Conservation (phyloP, 2,329 filamentous ascomycete genomes). For the Ascosphaera apis region DNA sequence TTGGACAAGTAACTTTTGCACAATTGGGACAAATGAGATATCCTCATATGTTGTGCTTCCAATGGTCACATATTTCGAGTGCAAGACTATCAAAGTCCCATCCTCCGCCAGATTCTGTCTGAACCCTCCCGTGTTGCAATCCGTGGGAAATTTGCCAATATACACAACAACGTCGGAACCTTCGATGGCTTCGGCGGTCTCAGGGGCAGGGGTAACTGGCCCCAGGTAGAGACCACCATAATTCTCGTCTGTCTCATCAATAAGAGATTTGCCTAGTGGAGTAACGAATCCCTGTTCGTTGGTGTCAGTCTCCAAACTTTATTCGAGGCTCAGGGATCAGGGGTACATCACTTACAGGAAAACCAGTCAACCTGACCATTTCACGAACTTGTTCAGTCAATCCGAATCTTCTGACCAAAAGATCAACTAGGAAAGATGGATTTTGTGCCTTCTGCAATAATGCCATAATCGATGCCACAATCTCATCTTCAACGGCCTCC, state of each 20-base stretch:
- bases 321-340: neutral
- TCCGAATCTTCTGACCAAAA: conserved; percentile 4
- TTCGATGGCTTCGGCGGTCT: conserved; percentile 2
- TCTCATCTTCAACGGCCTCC: conserved; percentile 5
- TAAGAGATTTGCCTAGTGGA: conserved; percentile 5
- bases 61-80: conserved; percentile 5
- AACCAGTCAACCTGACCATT: conserved; percentile 4
- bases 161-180: conserved; percentile 5
- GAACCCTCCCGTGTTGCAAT: conserved; percentile 5
- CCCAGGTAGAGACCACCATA: conserved; percentile 4
- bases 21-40: conserved; percentile 5
- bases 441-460: conserved; percentile 4
- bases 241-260: conserved; percentile 5
- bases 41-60: conserved; percentile 4
- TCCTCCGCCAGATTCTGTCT: conserved; percentile 4
- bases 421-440: conserved; percentile 5
- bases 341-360: conserved; percentile 3
- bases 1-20: conserved; percentile 4
- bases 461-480: conserved; percentile 3
- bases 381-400: conserved; percentile 3
- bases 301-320: neutral
- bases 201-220: conserved; percentile 3
- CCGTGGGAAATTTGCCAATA: conserved; percentile 4
- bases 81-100: conserved; percentile 3
- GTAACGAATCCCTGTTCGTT: conserved; percentile 1